Evolutionary conservation across 805 yeast genomes (phyloP).

Genomic region (Starmera pachycereana): DNA sequence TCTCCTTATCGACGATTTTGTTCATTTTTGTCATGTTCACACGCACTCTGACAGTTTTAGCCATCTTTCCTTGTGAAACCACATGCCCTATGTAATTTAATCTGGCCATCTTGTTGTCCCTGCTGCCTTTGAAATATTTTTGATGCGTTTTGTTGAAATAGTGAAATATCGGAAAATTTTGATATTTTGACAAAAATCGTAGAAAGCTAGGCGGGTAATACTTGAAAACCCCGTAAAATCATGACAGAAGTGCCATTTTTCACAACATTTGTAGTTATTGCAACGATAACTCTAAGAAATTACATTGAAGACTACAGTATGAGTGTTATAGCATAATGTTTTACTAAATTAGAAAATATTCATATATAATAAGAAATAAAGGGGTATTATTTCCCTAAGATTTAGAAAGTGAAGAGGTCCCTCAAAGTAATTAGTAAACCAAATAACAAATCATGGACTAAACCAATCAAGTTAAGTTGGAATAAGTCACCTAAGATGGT

Average conservation of each 20-base stretch:
- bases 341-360: no score
- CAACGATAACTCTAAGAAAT: no score
- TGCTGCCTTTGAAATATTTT: neutral
- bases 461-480: slow-evolving; percentile 8
- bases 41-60: slow-evolving; percentile 88
- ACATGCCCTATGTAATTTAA: slow-evolving; percentile 90
- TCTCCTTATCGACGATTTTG: slow-evolving; percentile 48
- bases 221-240: no score
- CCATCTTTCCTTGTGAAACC: slow-evolving; percentile 92
- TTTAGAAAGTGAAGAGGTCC: slow-evolving; percentile 3
- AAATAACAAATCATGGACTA: slow-evolving; percentile 7
- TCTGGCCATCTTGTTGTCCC: slow-evolving; percentile 53
- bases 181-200: no score
- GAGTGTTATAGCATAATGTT: no score
- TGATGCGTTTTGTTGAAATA: neutral
- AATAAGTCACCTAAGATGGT: slow-evolving; percentile 3
- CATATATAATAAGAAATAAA: neutral
- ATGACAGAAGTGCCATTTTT: no score
- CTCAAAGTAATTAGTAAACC: slow-evolving; percentile 5
- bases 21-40: slow-evolving; percentile 72
- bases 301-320: no score
- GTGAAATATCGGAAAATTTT: no score
- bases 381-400: neutral
- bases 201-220: no score
- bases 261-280: no score